phyloP scores from a whole-genome alignment of 495 filamentous ascomycete species.

The Pyronema omphalodes region DNA sequence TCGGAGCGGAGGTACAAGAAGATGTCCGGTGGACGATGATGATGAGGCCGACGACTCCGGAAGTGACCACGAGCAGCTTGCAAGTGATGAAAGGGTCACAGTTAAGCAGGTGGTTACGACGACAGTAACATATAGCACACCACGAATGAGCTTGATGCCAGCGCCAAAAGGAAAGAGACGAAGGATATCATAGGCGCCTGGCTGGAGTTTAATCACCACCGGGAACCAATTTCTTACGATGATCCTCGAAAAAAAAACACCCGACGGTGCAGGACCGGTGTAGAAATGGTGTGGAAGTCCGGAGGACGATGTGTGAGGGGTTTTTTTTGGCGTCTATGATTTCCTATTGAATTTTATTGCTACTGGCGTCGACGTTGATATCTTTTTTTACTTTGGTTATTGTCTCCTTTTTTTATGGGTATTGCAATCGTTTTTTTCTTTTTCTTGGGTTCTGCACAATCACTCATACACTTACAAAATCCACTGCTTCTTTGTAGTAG shows the following conservation, averaged over 20 bases:
- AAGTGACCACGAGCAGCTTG: constrained; percentile 7
- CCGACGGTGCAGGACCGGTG: neutral
- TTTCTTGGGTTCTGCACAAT: neutral
- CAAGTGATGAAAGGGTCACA: constrained; percentile 14
- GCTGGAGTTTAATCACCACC: no score
- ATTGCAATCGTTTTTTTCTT: neutral
- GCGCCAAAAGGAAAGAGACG: constrained; percentile 61
- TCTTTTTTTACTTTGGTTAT: neutral
- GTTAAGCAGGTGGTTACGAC: constrained; percentile 46
- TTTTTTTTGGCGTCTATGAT: neutral
- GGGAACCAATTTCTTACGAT: neutral
- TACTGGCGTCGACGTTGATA: neutral
- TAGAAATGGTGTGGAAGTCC: neutral
- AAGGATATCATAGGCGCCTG: constrained; percentile 29
- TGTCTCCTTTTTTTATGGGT: neutral
- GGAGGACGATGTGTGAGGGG: no score
- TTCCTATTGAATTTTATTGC: neutral
- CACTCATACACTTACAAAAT: neutral
- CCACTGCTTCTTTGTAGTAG: neutral
- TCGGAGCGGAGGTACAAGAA: constrained; percentile 8
- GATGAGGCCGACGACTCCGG: constrained; percentile 8
- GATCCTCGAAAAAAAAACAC: neutral
- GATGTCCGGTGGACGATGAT: constrained; percentile 17
- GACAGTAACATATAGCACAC: constrained; percentile 52
- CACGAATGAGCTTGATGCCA: constrained; percentile 39